A percentile compares a stretch with the other conserved stretches of the same genome.
Evolutionary conservation across 2,329 filamentous ascomycete species (phyloP).

Genomic region (Sclerotinia spermophila): DNA sequence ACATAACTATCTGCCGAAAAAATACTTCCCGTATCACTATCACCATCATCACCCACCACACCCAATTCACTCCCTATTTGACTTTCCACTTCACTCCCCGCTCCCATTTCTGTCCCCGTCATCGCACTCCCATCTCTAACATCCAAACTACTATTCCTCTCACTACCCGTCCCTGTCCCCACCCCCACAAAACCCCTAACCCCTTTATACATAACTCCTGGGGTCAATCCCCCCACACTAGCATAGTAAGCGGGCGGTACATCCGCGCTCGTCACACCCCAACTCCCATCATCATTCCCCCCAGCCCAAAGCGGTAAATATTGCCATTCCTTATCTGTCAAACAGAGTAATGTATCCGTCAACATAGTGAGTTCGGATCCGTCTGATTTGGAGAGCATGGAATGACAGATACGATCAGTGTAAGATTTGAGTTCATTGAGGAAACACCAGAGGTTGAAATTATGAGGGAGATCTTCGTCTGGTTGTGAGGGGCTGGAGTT

Average conservation of each 20-base stretch:
- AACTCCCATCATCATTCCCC: conserved; percentile 50
- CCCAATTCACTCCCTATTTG: neutral
- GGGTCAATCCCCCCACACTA: neutral
- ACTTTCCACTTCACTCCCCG: neutral
- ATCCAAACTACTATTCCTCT: conserved; percentile 9
- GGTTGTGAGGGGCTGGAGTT: neutral
- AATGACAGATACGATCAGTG: neutral
- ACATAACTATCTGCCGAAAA: conserved; percentile 10
- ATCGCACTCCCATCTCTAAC: neutral
- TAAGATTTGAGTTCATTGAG: conserved; percentile 20
- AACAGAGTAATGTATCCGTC: conserved; percentile 47
- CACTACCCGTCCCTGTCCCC: neutral
- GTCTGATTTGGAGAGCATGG: conserved; percentile 19
- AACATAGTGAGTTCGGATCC: conserved; percentile 17
- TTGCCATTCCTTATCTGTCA: conserved; percentile 55
- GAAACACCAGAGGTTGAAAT: conserved; percentile 20
- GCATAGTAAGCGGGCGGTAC: conserved; percentile 33
- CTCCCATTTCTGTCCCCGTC: neutral
- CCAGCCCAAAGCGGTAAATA: conserved; percentile 65
- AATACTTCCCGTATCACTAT: neutral
- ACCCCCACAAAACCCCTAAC: conserved; percentile 2
- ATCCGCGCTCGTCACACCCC: conserved; percentile 45
- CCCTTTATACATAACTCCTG: conserved; percentile 9
- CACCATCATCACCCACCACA: neutral
- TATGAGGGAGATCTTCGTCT: neutral